Evolutionary conservation across 352 stramenopile species (phyloP).

Genomic region (Globisporangium nagaii): DNA sequence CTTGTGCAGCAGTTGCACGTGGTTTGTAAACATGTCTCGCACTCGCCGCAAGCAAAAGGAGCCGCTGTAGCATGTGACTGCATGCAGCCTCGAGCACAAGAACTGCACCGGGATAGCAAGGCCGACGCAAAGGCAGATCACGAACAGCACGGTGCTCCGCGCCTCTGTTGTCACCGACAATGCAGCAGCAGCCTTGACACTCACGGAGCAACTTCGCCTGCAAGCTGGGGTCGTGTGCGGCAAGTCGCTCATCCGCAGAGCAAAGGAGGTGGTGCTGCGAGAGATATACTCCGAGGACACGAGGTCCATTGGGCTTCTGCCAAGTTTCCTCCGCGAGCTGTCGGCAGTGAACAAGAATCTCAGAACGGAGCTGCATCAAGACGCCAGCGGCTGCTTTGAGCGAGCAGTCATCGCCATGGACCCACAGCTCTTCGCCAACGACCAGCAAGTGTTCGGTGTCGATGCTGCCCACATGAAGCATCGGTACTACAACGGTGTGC

Average conservation of each 20-base stretch:
- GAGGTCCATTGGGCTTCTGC: neutral
- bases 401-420: slow-evolving; percentile 11
- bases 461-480: slow-evolving; percentile 27
- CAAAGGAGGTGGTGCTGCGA: neutral
- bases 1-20: neutral
- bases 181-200: neutral
- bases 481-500: slow-evolving; percentile 16
- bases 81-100: neutral
- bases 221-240: neutral
- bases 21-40: slow-evolving; percentile 7
- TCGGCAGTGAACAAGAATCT: neutral
- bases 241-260: slow-evolving; percentile 2
- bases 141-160: neutral
- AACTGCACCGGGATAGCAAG: slow-evolving; percentile 4
- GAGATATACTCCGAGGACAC: slow-evolving; percentile 1
- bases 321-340: slow-evolving; percentile 4
- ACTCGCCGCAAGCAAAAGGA: neutral
- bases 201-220: slow-evolving; percentile 3
- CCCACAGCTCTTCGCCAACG: neutral
- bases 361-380: neutral
- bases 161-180: slow-evolving; percentile 5
- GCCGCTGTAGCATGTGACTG: slow-evolving; percentile 7
- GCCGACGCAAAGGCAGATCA: slow-evolving; percentile 1
- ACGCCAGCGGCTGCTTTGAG: neutral
- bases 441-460: slow-evolving; percentile 11